Evolutionary conservation across 176 grass and related monocot species (phyloP), one percentile per base, ranked within the genome.

Genomic region (Melocanna baccifera): DNA sequence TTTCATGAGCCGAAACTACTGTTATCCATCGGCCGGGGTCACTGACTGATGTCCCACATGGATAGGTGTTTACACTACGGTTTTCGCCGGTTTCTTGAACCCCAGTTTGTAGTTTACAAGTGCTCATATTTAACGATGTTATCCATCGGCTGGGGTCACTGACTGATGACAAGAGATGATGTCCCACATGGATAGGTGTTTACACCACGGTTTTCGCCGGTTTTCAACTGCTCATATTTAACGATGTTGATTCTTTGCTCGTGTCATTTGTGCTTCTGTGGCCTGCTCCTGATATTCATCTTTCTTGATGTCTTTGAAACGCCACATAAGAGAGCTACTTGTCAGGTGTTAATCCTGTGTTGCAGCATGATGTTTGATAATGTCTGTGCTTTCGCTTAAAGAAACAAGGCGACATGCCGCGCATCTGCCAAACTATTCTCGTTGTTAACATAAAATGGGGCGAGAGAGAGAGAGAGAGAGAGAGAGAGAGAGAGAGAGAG

Each of bases 321-420:
- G 43, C 11, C 43, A 12, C 43, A 45, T 45, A 45, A 45, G 43
- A 45, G 43, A 45, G 2, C 43, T 18, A 18, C 9, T 20, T 67
- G 34, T 12, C 16, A 12, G 14, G 15, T 47, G 4, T 42, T 78
- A 79, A 30, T 6, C 59, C 16, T 28, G 2, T 22, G 15, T 11
- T 64, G 75, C 28, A 20, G 15, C 1, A 12, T 36, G 67, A 82
- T 51, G 69, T 29, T 13, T 39, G 50, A 29, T 58, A 39, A 59
- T 65, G 53, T 3, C 28, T 39, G 72, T 41, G 76, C 84, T 29
- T 79, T 63, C 6, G 36, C 50, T 41, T 22, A 52, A 79, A 86
- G 67, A 26, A 71, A 80, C 34, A 37, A 22, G 62, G 65, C 66
- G 43, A 70, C 52, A 48, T 26, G 64, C 51, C 20, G 26, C 26